Base-by-base conservation (phyloP, 2,329 filamentous ascomycete genomes). In the Colletotrichum australisinense region DNA sequence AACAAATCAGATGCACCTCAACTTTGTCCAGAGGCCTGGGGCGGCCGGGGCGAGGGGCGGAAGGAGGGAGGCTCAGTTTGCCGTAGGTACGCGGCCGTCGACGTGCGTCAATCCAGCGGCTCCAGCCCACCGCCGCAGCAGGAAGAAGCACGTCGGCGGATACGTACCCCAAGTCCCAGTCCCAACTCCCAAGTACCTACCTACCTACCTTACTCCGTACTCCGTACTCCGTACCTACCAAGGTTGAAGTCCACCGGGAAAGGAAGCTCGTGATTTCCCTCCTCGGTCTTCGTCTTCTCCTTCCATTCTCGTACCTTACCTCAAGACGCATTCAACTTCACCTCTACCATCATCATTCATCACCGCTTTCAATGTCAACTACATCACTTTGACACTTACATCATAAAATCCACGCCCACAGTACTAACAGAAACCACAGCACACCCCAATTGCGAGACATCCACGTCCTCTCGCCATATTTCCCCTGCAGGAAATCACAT, bases 31-130 rank as follows among this genome's bases (percentile, higher is more conserved):
- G 70, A 42, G 66, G 63, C 55, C 63, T 67, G 62, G 68, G 63
- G 49, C 59, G 56, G 68, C 60, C 60, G 62, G 52, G 46, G 60
- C 60, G 52, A 35, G n/a, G 52, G n/a, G 9, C 12, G 30, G 30
- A 35, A 42, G 59, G 38, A 46, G 59, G 67, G 56, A 70, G 60
- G 42, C 67, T 70, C 70, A 57, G 60, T 73, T n/a, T 49, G 67
- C 67, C 67, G 67, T 73, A 70, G 70, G 38, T 63, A 72, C 65
- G 69, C 69, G 65, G 69, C 69, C 69, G 59, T 69, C 69, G 32
- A 58, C 59, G 59, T 69, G 58, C 69, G 38, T 72, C 56, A 59
- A 53, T 53, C 35, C 28, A 38, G 42, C 32, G 24, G 28, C n/a
- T 26, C 28, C 42, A 28, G n/a, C 56, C 53, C 24, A 60, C 64